Evolutionary conservation across 1,284 basidiomycete genomes (phyloP).

Genomic region (Amylostereum areolatum): DNA sequence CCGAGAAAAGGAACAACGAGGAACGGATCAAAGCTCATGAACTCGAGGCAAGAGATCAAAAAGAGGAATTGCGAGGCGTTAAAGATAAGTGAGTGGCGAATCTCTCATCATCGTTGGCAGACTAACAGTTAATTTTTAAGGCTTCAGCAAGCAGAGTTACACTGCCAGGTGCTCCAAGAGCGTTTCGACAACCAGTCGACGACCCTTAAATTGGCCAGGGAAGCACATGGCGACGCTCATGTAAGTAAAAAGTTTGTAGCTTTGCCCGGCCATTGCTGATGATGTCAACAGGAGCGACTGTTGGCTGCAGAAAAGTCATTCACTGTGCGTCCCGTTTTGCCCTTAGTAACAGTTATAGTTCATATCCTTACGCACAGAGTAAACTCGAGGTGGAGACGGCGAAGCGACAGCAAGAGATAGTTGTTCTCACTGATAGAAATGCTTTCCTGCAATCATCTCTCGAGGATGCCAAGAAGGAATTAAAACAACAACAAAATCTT

Average conservation of each 20-base stretch:
- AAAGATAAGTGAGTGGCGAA: slow-evolving; percentile 2
- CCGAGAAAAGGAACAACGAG: neutral
- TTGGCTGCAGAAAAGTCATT: slow-evolving; percentile 21
- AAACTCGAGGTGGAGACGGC: slow-evolving; percentile 9
- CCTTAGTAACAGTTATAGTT: neutral
- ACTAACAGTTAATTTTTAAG: slow-evolving; percentile 7
- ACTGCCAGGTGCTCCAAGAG: slow-evolving; percentile 47
- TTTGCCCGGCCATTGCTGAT: neutral
- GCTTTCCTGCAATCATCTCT: slow-evolving; percentile 4
- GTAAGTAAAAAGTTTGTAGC: slow-evolving; percentile 21
- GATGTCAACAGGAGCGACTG: slow-evolving; percentile 24
- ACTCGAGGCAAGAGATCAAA: neutral
- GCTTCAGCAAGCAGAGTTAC: slow-evolving; percentile 22
- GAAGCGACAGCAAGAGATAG: slow-evolving; percentile 13
- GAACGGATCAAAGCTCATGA: neutral
- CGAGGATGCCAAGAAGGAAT: slow-evolving; percentile 8
- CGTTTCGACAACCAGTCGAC: slow-evolving; percentile 53
- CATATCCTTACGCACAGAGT: slow-evolving; percentile 3
- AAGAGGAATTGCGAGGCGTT: neutral
- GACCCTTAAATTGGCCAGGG: slow-evolving; percentile 44
- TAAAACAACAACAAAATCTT: slow-evolving; percentile 9
- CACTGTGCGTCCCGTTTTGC: slow-evolving; percentile 17
- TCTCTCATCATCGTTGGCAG: neutral
- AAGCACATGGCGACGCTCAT: slow-evolving; percentile 49
- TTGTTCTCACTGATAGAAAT: slow-evolving; percentile 8